Base-by-base conservation (phyloP, 1,139 yeast species). In the Suhomyces bribrorum region DNA sequence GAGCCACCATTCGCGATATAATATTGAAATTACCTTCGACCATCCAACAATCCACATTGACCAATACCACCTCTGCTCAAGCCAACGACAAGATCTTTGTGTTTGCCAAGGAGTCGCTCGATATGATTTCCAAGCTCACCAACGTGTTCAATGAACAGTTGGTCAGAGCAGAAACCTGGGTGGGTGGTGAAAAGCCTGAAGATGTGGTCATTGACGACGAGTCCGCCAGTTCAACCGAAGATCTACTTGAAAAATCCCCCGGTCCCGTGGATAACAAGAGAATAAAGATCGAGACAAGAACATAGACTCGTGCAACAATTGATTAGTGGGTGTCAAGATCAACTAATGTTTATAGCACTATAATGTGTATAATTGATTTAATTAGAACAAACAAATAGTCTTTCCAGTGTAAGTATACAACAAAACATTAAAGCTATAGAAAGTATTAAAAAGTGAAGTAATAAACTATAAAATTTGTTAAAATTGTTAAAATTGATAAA, bases 91-190 rank as follows among this genome's bases (percentile, higher is more conserved):
- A 81, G 49, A 86, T 88, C 1, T 65, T 92, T 31, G 75, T 86
- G 7, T 71, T 92, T 45, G 97, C 97, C 1, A 85, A 85, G 48
- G 98, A 92, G 61, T 83, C 95, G 0, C 68, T 92, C 39, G 95
- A 86, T 32, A 88, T 90, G 90, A 83, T 92, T 32, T 75, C 84
- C 31, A 85, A 85, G 45, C 82, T 92, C 24, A 88, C 89, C 45
- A 75, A 75, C 34, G 90, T 89, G 7, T 89, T 94, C 46, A 90
- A 85, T 56, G 90, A 85, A 29, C 89, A 90, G 38, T 68, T 92
- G 43, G 84, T 79, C 34, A 81, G 82, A 48, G 96, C 96, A 1
- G 97, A 90, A 57, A 66, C 71, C 24, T 90, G 97, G 97, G 79
- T 80, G 6, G 79, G 73, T 26, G 74, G 74, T 11, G 77, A 68